phyloP scores from a whole-genome alignment of 805 yeast genomes.

The Priceomyces melissophilus region DNA sequence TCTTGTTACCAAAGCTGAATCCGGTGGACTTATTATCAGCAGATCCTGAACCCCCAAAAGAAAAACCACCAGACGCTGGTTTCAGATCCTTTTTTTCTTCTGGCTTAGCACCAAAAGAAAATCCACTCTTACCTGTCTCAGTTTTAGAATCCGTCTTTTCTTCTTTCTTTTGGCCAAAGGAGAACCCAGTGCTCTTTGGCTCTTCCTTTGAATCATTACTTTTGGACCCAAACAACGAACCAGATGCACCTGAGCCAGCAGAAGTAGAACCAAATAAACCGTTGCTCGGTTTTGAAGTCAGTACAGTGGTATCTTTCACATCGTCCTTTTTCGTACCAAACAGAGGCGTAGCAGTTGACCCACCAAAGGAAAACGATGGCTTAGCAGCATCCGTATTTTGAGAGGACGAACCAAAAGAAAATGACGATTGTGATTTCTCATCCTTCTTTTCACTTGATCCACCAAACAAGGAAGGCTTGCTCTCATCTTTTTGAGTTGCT shows the following conservation, averaged over 20 bases:
- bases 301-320: too few relatives aligned
- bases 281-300: too few relatives aligned
- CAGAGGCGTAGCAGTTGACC: neutral
- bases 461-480: constrained; percentile 17
- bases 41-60: neutral
- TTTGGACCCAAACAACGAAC: constrained; percentile 14
- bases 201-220: constrained; percentile 6
- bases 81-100: constrained; percentile 17
- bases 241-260: constrained; percentile 2
- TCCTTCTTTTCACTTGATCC: constrained; percentile 3
- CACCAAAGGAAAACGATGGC: constrained; percentile 11
- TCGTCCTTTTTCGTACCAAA: constrained; percentile 8
- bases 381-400: constrained; percentile 6
- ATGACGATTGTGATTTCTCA: constrained; percentile 14
- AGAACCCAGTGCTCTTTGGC: constrained; percentile 13
- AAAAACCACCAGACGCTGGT: constrained; percentile 2
- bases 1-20: constrained; percentile 7
- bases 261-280: too few relatives aligned
- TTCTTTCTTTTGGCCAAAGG: constrained; percentile 23
- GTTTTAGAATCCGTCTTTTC: constrained; percentile 14
- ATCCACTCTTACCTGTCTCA: constrained; percentile 16
- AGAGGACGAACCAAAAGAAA: constrained; percentile 12
- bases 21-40: constrained; percentile 2
- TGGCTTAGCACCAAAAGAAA: constrained; percentile 23
- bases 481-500: constrained; percentile 3